Percentiles rank a stretch among this genome's conserved stretches.
phyloP scores from a whole-genome alignment of 257 asterid species.

The Nicotiana knightiana region DNA sequence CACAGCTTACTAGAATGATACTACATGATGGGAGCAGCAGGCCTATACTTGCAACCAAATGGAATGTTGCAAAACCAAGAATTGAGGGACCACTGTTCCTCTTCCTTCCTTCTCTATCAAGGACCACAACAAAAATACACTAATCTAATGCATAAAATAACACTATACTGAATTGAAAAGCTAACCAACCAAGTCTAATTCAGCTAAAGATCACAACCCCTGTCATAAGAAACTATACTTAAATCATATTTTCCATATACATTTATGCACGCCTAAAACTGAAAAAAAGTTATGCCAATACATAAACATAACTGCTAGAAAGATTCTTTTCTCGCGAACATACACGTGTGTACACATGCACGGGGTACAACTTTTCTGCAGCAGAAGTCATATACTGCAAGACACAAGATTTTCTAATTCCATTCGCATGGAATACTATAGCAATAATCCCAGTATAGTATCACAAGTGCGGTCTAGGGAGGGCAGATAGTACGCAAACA shows the following conservation, averaged over 20 bases:
- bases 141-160: constrained; percentile 5
- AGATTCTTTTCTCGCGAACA: not conserved
- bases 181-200: constrained; percentile 1
- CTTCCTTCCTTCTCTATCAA: not conserved
- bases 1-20: not conserved
- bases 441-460: too few species aligned
- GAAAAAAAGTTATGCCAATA: not conserved
- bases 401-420: not conserved
- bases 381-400: not conserved
- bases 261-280: constrained; percentile 7
- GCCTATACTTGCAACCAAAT: not conserved
- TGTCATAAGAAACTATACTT: not conserved
- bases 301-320: not conserved
- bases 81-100: not conserved
- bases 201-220: not conserved
- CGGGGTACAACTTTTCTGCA: not conserved
- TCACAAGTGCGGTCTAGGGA: too few species aligned
- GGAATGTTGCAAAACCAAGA: not conserved
- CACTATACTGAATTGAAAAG: not conserved
- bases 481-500: too few species aligned
- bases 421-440: not conserved
- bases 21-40: not conserved
- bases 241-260: not conserved
- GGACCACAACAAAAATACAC: constrained; percentile 5
- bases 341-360: not conserved